These are phyloP conservation scores for Wakefieldia striispora DNA, from an alignment of 768 basidiomycete species.

Conservation along the genomic window DNA sequence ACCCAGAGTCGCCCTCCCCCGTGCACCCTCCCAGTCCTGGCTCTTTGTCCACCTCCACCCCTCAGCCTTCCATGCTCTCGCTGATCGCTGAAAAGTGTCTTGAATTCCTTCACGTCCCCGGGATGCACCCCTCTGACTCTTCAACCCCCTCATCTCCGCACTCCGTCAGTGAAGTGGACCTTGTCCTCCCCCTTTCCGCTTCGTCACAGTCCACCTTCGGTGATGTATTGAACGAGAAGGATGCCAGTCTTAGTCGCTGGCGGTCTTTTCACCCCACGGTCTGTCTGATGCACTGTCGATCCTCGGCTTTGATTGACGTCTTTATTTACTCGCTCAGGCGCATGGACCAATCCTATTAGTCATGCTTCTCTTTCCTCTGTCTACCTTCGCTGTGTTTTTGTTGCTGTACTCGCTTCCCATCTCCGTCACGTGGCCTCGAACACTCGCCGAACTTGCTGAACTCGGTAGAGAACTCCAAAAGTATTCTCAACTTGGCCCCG, in stretches of 20 bases:
- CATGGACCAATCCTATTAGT: conserved; percentile 68
- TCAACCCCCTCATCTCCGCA: conserved; percentile 48
- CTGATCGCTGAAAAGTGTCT: conserved; percentile 50
- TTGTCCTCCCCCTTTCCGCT: conserved; percentile 55
- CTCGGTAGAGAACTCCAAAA: conserved; percentile 73
- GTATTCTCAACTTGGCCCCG: conserved; percentile 70
- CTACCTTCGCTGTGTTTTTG: conserved; percentile 50
- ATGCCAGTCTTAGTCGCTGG: conserved; percentile 26
- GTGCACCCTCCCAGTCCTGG: not conserved
- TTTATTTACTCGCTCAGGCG: conserved; percentile 30
- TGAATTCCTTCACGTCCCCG: conserved; percentile 49
- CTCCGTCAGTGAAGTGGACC: conserved; percentile 38
- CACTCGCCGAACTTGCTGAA: conserved; percentile 69
- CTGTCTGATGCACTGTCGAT: conserved; percentile 15
- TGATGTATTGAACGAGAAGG: conserved; percentile 42
- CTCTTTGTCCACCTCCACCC: conserved; percentile 11
- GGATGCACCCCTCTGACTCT: conserved; percentile 38
- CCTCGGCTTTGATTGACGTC: conserved; percentile 9
- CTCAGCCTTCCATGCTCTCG: conserved; percentile 48
- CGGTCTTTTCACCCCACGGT: conserved; percentile 36
- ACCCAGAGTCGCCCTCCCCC: conserved; percentile 8
- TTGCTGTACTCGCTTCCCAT: conserved; percentile 60
- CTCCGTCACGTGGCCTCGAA: conserved; percentile 73
- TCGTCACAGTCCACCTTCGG: conserved; percentile 47
- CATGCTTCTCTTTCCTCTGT: conserved; percentile 67